Evolutionary conservation across 148 eudicot genomes (phyloP).

Genomic region (Salicornia ramosissima): DNA sequence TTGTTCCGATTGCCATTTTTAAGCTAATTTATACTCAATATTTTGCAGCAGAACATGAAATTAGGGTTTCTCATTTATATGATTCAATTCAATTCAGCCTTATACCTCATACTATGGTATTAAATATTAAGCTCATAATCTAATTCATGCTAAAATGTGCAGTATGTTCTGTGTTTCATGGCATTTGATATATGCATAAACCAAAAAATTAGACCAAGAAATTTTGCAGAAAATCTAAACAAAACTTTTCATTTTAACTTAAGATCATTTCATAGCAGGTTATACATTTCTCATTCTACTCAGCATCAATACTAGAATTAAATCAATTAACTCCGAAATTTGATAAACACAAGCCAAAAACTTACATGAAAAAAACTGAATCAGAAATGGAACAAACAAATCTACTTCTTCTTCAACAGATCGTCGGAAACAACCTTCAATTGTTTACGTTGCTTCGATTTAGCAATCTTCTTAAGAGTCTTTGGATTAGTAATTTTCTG

Average conservation of each 20-base stretch:
- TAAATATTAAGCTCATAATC: background rate
- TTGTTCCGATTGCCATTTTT: conserved; percentile 10
- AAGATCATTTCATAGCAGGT: background rate
- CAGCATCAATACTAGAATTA: background rate
- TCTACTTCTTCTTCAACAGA: conserved; percentile 33
- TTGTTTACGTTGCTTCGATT: conserved; percentile 63
- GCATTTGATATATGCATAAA: too few relatives aligned
- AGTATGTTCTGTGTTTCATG: too few relatives aligned
- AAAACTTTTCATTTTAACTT: background rate
- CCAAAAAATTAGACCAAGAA: background rate
- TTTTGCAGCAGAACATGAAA: too few relatives aligned
- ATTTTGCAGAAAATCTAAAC: background rate
- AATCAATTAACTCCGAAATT: background rate
- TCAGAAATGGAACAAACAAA: background rate
- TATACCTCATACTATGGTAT: background rate
- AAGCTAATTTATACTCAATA: too few relatives aligned
- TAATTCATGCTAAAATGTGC: background rate
- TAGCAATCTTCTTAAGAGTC: conserved; percentile 77
- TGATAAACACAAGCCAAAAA: background rate
- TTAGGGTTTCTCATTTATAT: background rate
- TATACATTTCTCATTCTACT: background rate
- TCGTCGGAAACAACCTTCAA: conserved; percentile 81
- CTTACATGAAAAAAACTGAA: background rate
- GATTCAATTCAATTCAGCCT: background rate
- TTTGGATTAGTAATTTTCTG: conserved; percentile 85